Conservation (phyloP, 2,329 filamentous ascomycete species). For the Colletotrichum sp. region DNA sequence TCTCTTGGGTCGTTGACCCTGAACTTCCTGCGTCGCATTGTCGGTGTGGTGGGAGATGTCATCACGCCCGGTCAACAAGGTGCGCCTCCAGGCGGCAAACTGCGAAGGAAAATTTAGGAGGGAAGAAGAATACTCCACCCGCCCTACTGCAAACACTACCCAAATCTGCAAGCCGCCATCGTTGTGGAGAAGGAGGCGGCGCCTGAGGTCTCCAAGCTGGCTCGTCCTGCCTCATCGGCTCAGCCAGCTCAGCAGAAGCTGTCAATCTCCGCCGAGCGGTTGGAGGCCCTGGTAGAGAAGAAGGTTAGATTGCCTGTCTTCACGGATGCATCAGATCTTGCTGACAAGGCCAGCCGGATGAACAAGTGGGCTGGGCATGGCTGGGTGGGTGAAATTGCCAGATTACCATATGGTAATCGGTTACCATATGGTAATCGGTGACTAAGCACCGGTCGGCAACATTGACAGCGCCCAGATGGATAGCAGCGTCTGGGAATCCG, state of each 20-base stretch:
- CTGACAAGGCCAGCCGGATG: accelerated
- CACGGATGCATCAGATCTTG: neutral
- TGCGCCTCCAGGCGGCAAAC: too few relatives aligned
- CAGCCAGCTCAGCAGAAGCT: constrained; percentile 29
- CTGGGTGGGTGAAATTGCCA: neutral
- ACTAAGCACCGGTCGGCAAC: neutral
- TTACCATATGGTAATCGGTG: neutral
- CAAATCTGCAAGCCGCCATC: constrained; percentile 48
- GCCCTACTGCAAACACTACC: constrained; percentile 37
- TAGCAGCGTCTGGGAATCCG: too few relatives aligned
- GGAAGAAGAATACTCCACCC: constrained; percentile 21
- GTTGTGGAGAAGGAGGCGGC: constrained; percentile 39
- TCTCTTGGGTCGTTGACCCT: neutral
- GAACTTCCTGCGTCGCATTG: neutral
- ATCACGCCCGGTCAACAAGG: neutral
- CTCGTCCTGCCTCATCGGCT: constrained; percentile 32
- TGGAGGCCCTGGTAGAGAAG: constrained; percentile 90
- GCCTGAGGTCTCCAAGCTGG: constrained; percentile 39
- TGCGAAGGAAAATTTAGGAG: too few relatives aligned
- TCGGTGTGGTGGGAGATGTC: neutral
- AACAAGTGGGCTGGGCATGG: neutral
- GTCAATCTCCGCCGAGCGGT: constrained; percentile 72
- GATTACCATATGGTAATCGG: neutral
- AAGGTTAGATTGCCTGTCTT: constrained; percentile 68
- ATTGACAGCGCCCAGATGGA: neutral